Evolutionary conservation across 768 basidiomycete genomes (phyloP), one percentile per base, ranked within the genome.

Genomic region (Boletus vermiculosoides): DNA sequence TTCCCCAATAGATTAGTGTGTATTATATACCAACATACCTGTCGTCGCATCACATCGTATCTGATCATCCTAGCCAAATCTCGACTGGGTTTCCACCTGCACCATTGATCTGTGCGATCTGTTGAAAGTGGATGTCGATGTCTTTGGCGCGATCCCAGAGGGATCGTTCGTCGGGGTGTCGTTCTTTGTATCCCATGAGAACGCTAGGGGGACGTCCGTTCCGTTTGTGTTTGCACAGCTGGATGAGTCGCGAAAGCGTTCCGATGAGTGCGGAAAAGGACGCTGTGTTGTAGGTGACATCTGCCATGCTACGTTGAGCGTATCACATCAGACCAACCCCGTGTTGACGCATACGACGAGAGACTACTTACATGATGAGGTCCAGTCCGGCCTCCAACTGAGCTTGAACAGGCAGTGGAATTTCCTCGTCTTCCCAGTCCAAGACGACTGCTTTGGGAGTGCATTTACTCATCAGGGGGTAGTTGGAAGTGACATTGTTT

Each of bases 211-310:
- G 74, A 4, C 73, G 69, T 28, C 70, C 44, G 8, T 39, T 11
- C 25, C 41, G 40, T 40, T 47, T 58, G 15, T 12, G 46, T 49
- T 54, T 60, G 22, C 59, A 64, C 13, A 16, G 25, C 34, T 66
- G 65, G 23, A 85, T 62, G 5, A 94, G 75, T 3, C 71, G 67
- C 5, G 75, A 71, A 23, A 96, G 73, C 0, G 92, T 94, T n/a
- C 74, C 73, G 18, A 92, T 71, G 40, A 96, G 82, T 0, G 88
- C 78, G 2, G 89, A 83, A 70, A 96, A 97, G 2, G 92, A 88
- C 1, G 85, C 75, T 0, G 90, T 92, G 73, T 96, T 96, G 76
- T 95, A 96, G 1, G 92, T 88, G 9, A 95, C 91, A 64, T 97
- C 94, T 13, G 93, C 90, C 85, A 95, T 92, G 44, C 93, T 94